A percentile compares a stretch with the other conserved stretches of the same genome.
These are phyloP conservation scores for Hypoxylon sp. DNA, from an alignment of 2,329 filamentous ascomycete species.

Conservation along the genomic window DNA sequence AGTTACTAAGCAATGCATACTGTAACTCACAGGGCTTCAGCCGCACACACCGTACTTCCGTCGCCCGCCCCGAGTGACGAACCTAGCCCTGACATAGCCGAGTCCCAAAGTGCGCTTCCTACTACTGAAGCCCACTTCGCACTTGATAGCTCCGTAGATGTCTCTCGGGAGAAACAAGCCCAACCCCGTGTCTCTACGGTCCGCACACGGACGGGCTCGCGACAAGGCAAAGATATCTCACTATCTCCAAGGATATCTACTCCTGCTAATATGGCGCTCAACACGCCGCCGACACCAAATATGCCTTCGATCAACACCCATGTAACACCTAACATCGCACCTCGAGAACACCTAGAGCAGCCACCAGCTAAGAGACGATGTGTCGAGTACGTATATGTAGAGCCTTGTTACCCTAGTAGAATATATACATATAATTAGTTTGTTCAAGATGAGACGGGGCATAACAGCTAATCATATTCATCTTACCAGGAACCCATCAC, in stretches of 20 bases:
- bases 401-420: background rate
- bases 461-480: slow-evolving; percentile 8
- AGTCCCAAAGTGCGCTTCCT: slow-evolving; percentile 44
- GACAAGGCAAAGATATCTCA: slow-evolving; percentile 33
- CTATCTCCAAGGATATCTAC: slow-evolving; percentile 28
- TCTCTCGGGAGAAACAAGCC: slow-evolving; percentile 19
- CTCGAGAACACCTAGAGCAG: slow-evolving; percentile 28
- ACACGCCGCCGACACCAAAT: slow-evolving; percentile 49
- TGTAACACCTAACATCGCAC: slow-evolving; percentile 8
- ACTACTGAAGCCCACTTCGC: slow-evolving; percentile 52
- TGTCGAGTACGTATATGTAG: slow-evolving; percentile 45
- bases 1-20: slow-evolving; percentile 36
- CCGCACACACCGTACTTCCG: slow-evolving; percentile 62
- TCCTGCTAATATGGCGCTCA: slow-evolving; percentile 45
- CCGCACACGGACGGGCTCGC: slow-evolving; percentile 29
- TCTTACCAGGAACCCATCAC: slow-evolving; percentile 36
- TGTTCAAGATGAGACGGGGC: background rate
- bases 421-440: background rate
- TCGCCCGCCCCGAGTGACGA: slow-evolving; percentile 76
- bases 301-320: slow-evolving; percentile 19
- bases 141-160: slow-evolving; percentile 35
- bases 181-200: slow-evolving; percentile 25
- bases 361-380: slow-evolving; percentile 50
- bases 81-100: slow-evolving; percentile 62
- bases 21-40: slow-evolving; percentile 39